A percentile compares a stretch with the other conserved stretches of the same genome.
Evolutionary conservation across 176 grass and related monocot species (phyloP).

Genomic region (Musa itinerans): DNA sequence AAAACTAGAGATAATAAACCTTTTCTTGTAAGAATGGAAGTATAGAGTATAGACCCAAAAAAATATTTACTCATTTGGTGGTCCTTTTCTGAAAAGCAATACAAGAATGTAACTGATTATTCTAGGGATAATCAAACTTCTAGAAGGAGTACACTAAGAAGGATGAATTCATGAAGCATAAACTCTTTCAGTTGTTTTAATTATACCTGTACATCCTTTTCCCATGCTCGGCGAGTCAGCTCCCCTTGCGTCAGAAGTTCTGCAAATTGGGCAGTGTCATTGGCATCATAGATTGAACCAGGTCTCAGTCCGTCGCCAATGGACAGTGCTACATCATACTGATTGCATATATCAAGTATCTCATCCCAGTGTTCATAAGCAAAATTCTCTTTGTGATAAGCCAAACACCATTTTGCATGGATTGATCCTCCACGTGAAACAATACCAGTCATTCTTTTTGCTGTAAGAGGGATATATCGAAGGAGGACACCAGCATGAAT

Average conservation of each 20-base stretch:
- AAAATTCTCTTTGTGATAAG: slow-evolving; percentile 98
- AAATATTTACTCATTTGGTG: too few relatives aligned
- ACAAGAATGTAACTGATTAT: background rate
- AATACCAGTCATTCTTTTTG: slow-evolving; percentile 96
- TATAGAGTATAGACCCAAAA: too few relatives aligned
- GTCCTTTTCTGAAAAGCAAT: background rate
- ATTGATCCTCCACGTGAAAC: slow-evolving; percentile 97
- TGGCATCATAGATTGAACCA: slow-evolving; percentile 98
- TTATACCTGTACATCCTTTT: slow-evolving; percentile 95
- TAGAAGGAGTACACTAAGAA: background rate
- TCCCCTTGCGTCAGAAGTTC: slow-evolving; percentile 90
- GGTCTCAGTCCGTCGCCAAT: slow-evolving; percentile 93
- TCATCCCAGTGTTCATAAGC: slow-evolving; percentile 99
- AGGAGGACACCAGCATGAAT: slow-evolving; percentile 93
- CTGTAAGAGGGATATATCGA: slow-evolving; percentile 92
- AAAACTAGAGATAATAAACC: background rate
- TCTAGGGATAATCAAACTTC: background rate
- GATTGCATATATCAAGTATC: slow-evolving; percentile 95
- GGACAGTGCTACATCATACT: slow-evolving; percentile 87
- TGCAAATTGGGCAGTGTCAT: slow-evolving; percentile 96
- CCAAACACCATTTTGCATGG: slow-evolving; percentile 97
- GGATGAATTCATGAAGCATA: background rate
- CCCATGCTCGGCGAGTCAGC: slow-evolving; percentile 92
- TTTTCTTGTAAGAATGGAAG: too few relatives aligned
- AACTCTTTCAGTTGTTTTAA: background rate